Evolutionary conservation across 108 stramenopile species (phyloP), one percentile per base, ranked within the genome.

Genomic region (Cyclostephanos tholiformis): DNA sequence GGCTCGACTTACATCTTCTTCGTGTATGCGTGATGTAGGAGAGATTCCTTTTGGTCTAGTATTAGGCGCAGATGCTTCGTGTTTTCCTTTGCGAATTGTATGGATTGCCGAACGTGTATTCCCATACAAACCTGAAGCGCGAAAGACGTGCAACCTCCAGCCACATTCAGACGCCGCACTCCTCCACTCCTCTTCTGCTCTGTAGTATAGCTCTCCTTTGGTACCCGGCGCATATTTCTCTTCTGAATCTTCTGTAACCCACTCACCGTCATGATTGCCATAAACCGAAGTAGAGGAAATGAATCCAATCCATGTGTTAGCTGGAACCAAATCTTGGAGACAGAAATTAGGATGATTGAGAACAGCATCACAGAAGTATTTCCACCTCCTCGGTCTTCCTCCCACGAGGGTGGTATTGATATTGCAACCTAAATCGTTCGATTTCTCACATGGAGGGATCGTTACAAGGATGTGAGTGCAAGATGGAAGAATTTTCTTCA

Each of bases 51-150:
- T 49, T 11, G 57, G 29, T 25, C 12, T 51, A 6, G 35, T 43
- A 23, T 29, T 26, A 26, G 32, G 65, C 73, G 27, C 32, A 17
- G 30, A 38, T 74, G n/a, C 14, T 26, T 25, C 19, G n/a, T n/a
- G 6, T 39, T 23, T 60, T 22, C 52, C 55, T 36, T 83, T 77
- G 27, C 70, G 83, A 38, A 89, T 52, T 8, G 91, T 92, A 69
- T 88, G 88, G 61, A 92, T 44, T 7, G 91, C 88, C n/a, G 88
- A 89, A 39, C 82, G 75, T 11, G 67, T 61, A 11, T 80, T 49
- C 62, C 88, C 92, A 65, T 91, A 91, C n/a, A 91, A 80, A 0
- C 92, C 91, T 6, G 84, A 87, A 77, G 89, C 89, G 44, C 91
- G 86, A 86, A 93, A 93, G 20, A 87, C 75, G 55, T 69, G 39